Conservation (phyloP, 306 rosid genomes). For the Quercus parvula region DNA sequence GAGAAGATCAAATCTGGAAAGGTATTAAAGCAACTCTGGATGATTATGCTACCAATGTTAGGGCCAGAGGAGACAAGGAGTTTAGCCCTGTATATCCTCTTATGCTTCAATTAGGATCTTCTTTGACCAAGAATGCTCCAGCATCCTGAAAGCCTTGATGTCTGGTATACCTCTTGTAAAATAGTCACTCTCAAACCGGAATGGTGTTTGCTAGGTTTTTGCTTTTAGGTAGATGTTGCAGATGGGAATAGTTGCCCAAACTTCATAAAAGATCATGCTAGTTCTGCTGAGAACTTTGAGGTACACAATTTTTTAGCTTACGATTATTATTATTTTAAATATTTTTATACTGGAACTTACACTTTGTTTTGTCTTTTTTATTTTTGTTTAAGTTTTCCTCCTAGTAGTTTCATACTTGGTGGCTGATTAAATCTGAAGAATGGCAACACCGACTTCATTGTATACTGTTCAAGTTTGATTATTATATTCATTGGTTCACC, state of each 20-base stretch:
- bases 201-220: constrained; percentile 7
- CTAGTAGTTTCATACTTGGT: constrained; percentile 3
- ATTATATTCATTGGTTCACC: constrained; percentile 12
- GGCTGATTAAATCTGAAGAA: background rate
- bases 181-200: constrained; percentile 21
- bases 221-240: constrained; percentile 11
- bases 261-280: constrained; percentile 11
- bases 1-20: constrained; percentile 97
- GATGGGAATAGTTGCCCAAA: constrained; percentile 30
- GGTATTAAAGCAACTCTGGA: constrained; percentile 91
- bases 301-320: background rate
- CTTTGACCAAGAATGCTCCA: constrained; percentile 50
- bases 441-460: background rate
- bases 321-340: background rate
- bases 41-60: constrained; percentile 78
- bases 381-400: background rate
- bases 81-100: constrained; percentile 94
- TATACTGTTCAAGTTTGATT: constrained; percentile 1
- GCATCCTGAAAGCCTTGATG: constrained; percentile 45
- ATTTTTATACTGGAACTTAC: background rate
- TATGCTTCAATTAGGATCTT: constrained; percentile 84
- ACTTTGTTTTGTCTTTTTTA: background rate
- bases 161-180: constrained; percentile 25
- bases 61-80: constrained; percentile 92
- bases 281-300: constrained; percentile 31